These are phyloP conservation scores for Hortaea werneckii DNA, from an alignment of 2,329 filamentous ascomycete species.

Conservation along the genomic window DNA sequence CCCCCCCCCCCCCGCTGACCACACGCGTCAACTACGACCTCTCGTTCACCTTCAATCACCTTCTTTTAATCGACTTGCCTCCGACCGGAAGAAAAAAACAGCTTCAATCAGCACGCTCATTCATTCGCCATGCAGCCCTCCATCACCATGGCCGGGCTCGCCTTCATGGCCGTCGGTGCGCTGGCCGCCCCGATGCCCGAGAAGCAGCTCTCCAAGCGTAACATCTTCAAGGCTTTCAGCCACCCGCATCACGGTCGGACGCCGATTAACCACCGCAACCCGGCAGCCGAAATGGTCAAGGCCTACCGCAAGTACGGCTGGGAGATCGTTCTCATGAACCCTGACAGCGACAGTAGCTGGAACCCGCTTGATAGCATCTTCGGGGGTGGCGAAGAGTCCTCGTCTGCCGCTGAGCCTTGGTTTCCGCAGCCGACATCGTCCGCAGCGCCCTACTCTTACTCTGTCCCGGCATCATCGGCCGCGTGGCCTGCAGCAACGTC, in stretches of 20 bases:
- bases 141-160: slow-evolving; percentile 28
- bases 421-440: background rate
- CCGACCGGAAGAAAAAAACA: background rate
- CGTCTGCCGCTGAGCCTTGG: background rate
- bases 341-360: background rate
- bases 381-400: background rate
- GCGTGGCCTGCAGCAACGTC: background rate
- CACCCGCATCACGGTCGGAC: slow-evolving; percentile 36
- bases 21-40: background rate
- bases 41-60: background rate
- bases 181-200: slow-evolving; percentile 36
- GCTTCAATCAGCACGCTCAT: background rate
- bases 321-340: slow-evolving; percentile 12
- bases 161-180: slow-evolving; percentile 38
- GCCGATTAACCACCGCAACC: slow-evolving; percentile 36
- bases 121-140: background rate
- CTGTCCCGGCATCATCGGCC: background rate
- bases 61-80: background rate
- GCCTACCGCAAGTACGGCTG: slow-evolving; percentile 57
- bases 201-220: slow-evolving; percentile 39
- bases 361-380: background rate
- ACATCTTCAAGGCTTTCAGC: slow-evolving; percentile 48
- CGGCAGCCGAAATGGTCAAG: slow-evolving; percentile 52
- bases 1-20: background rate
- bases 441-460: background rate